Base-by-base conservation (phyloP, 2,329 filamentous ascomycete genomes). In the Nothophoma quercina region DNA sequence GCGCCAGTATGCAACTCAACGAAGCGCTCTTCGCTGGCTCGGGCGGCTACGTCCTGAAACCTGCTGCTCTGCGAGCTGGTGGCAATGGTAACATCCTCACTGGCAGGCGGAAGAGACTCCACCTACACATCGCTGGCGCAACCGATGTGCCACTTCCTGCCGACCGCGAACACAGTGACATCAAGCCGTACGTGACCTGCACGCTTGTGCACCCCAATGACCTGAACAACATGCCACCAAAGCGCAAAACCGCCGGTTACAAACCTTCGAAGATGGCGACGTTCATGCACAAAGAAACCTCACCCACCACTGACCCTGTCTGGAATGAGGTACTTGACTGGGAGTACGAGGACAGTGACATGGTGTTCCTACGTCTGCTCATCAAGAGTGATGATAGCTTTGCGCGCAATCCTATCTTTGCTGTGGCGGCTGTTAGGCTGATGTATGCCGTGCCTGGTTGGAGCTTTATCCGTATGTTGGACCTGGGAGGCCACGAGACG, bases 351-450 rank as follows among this genome's bases (percentile, higher is more conserved):
- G 86, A 88, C 49, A 87, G 85, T 59, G 86, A 88, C 67, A 65
- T 89, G 39, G 81, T 82, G 0, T 89, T 89, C 61, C 58, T 89
- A 59, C 78, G 87, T 0, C 78, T 89, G 52, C 74, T 88, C 33
- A 79, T 89, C 72, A 89, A 89, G 77, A 86, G 82, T 58, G 86
- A 89, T 53, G 84, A 87, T 53, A 80, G 79, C 56, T 89, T 85
- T 69, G 75, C 83, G 0, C 75, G 75, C 35, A 89, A 89, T 59
- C 85, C 86, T 0, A 81, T 85, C 44, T 81, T 88, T 56, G 83
- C 82, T 0, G 85, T 87, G 1, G 78, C 82, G 0, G 83, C 85
- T 0, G 79, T 89, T n/a, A 73, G 87, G 34, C 62, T 89, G 22
- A 57, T 78, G 50, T 88, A 88, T 66, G 77, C 79, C 2, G 71